Evolutionary conservation across 768 basidiomycete species (phyloP).

Genomic region (Epithele typhae): DNA sequence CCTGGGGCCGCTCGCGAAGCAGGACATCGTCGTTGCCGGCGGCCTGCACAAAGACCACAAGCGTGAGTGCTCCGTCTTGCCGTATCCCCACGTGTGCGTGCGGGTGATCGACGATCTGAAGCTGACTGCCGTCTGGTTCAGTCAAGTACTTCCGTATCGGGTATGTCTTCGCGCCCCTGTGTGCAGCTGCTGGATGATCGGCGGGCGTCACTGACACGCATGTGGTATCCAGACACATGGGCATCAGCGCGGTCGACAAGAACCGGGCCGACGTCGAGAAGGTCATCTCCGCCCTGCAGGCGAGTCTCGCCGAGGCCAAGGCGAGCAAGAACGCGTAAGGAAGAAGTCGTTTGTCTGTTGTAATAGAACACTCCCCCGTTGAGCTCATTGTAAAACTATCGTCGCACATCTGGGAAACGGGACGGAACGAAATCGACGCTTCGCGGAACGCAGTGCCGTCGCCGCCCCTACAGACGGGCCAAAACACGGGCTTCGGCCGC

Average conservation of each 20-base stretch:
- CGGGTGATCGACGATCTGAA: background rate
- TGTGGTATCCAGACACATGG: constrained; percentile 72
- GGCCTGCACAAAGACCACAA: constrained; percentile 84
- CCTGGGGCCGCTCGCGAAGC: constrained; percentile 66
- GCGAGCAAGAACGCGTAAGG: constrained; percentile 27
- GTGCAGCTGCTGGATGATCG: background rate
- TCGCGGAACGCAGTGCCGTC: too few relatives aligned
- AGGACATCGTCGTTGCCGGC: constrained; percentile 78
- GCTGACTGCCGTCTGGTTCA: constrained; percentile 23
- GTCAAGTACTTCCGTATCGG: constrained; percentile 93
- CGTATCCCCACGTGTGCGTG: too few relatives aligned
- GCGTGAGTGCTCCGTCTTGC: too few relatives aligned
- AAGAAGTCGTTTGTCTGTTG: constrained; percentile 6
- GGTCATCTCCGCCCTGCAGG: constrained; percentile 61
- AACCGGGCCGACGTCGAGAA: constrained; percentile 72
- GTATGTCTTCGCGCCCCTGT: constrained; percentile 30
- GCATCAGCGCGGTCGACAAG: constrained; percentile 69
- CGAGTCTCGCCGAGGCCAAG: constrained; percentile 41
- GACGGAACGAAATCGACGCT: background rate
- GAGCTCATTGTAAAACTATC: constrained; percentile 8
- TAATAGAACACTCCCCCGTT: constrained; percentile 9
- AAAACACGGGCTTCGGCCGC: constrained; percentile 2
- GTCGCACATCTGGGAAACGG: background rate
- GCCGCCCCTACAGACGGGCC: too few relatives aligned
- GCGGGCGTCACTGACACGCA: background rate